Percentiles rank a stretch among this genome's conserved stretches.
Evolutionary conservation across 148 eudicot genomes (phyloP).

Genomic region (Camellia sinensis): DNA sequence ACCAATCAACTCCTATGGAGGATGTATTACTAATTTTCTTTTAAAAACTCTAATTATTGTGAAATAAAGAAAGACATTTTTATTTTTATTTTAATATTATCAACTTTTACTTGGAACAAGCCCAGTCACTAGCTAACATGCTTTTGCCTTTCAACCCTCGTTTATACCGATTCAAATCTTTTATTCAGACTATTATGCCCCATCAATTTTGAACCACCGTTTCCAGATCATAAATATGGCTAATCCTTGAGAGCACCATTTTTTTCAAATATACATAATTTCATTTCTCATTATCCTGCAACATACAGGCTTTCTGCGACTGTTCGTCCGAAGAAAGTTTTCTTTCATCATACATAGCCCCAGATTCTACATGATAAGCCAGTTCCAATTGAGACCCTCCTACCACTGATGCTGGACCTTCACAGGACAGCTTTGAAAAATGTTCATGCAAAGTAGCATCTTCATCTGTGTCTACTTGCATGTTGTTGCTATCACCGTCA

Average conservation of each 20-base stretch:
- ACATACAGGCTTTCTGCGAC: not conserved
- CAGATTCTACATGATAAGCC: conserved; percentile 11
- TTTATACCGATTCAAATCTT: not conserved
- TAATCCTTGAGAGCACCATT: not conserved
- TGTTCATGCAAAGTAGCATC: not conserved
- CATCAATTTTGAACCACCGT: not conserved
- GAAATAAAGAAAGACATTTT: too few species aligned
- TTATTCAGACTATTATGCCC: not conserved
- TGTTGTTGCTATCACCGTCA: not conserved
- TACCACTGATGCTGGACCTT: not conserved
- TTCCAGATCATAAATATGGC: not conserved
- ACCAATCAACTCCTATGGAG: too few species aligned
- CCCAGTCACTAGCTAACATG: too few species aligned
- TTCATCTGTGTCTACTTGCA: conserved; percentile 4
- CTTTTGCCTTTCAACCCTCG: not conserved
- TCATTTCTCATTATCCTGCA: conserved; percentile 1
- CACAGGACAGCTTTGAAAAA: conserved; percentile 2
- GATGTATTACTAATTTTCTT: too few species aligned
- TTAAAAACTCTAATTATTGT: too few species aligned
- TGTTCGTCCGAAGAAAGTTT: conserved; percentile 1
- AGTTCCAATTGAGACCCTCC: conserved; percentile 7
- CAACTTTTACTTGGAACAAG: too few species aligned
- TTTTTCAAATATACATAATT: not conserved
- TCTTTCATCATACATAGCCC: conserved; percentile 11
- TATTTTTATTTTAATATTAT: not conserved